A percentile compares a stretch with the other conserved stretches of the same genome.
These are phyloP conservation scores for Didymella pomorum DNA, from an alignment of 2,329 filamentous ascomycete species.

Conservation along the genomic window DNA sequence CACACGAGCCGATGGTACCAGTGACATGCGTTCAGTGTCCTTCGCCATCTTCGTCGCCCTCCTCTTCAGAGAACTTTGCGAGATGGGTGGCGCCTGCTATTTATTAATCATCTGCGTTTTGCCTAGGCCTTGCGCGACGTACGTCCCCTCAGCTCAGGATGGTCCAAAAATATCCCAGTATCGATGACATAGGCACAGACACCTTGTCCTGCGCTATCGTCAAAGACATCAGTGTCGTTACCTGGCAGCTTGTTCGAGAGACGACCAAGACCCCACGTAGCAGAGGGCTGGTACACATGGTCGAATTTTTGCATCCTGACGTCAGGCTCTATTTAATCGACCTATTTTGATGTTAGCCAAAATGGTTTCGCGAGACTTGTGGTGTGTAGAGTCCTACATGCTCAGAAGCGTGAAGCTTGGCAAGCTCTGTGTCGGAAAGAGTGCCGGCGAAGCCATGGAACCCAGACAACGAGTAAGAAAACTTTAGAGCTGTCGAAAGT, in stretches of 20 bases:
- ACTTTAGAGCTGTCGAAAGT: conserved; percentile 30
- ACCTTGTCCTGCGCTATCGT: conserved; percentile 47
- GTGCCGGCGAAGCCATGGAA: conserved; percentile 51
- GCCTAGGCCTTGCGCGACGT: conserved; percentile 18
- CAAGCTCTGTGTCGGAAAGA: conserved; percentile 38
- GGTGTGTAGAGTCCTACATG: conserved; percentile 26
- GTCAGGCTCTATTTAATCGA: conserved; percentile 50
- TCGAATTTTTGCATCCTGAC: conserved; percentile 39
- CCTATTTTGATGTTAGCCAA: conserved; percentile 21
- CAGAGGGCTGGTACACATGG: conserved; percentile 44
- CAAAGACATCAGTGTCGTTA: conserved; percentile 48
- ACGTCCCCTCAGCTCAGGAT: conserved; percentile 54
- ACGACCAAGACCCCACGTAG: conserved; percentile 52
- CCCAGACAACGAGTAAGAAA: conserved; percentile 45
- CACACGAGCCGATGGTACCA: conserved; percentile 42
- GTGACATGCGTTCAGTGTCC: conserved; percentile 51
- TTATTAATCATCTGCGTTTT: neutral
- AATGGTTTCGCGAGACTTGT: neutral
- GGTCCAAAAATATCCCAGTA: conserved; percentile 66
- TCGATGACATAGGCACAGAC: conserved; percentile 69
- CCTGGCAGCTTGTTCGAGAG: conserved; percentile 47
- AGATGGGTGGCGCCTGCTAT: conserved; percentile 36
- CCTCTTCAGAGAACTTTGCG: conserved; percentile 38
- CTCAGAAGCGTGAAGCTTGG: conserved; percentile 34
- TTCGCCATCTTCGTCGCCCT: conserved; percentile 32